These are phyloP conservation scores for Dictyophora rubrovolvata DNA, from an alignment of 768 basidiomycete species.

Conservation along the genomic window DNA sequence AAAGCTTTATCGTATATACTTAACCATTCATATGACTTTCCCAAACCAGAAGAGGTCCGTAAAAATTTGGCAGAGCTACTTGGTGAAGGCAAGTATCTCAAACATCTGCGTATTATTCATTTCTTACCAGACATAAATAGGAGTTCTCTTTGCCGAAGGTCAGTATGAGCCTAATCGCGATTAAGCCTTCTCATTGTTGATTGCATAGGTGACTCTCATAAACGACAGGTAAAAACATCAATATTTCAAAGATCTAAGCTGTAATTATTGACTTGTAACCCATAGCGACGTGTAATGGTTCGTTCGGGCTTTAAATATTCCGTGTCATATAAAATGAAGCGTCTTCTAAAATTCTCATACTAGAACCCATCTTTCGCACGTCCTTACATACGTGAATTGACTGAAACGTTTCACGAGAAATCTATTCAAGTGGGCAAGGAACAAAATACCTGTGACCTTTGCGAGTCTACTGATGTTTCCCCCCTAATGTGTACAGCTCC, in stretches of 20 bases:
- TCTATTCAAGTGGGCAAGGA: constrained; percentile 14
- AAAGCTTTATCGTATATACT: constrained; percentile 58
- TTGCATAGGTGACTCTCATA: constrained; percentile 23
- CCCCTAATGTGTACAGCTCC: constrained; percentile 28
- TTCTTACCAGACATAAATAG: constrained; percentile 18
- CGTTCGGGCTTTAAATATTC: neutral
- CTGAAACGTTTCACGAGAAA: constrained; percentile 4
- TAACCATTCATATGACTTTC: constrained; percentile 42
- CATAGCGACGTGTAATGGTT: constrained; percentile 24
- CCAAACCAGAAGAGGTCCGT: constrained; percentile 38
- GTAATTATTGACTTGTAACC: neutral
- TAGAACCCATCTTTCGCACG: constrained; percentile 3
- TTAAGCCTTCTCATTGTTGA: neutral
- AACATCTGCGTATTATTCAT: too few species aligned
- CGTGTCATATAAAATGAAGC: too few species aligned
- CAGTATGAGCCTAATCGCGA: neutral
- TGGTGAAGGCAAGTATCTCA: constrained; percentile 15
- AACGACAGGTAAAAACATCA: constrained; percentile 24
- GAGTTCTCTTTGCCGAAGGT: constrained; percentile 38
- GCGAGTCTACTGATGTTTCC: neutral
- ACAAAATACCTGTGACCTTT: neutral
- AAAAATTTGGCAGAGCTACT: constrained; percentile 32
- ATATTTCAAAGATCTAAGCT: neutral
- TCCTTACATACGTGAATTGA: neutral
- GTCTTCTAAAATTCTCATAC: too few species aligned